A percentile compares a stretch with the other conserved stretches of the same genome.
Conservation (phyloP, 2,329 filamentous ascomycete species). For the Colletotrichum incanum region DNA sequence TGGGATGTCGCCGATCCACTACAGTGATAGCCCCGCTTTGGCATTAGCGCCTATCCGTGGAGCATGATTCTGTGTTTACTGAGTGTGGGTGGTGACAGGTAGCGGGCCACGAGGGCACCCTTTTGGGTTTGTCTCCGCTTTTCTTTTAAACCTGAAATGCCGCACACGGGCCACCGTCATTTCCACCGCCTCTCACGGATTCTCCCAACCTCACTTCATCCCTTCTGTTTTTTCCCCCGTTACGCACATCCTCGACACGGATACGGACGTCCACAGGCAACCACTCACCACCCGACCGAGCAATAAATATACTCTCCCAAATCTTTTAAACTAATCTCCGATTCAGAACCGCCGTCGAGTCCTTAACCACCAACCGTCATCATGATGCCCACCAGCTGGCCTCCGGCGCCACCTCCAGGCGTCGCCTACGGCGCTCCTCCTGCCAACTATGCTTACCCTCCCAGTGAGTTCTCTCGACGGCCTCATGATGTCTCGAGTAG, state of each 20-base stretch:
- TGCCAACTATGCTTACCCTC: conserved; percentile 56
- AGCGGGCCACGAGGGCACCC: conserved; percentile 14
- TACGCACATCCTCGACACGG: not conserved
- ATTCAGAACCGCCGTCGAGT: conserved; percentile 16
- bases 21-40: conserved; percentile 14
- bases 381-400: conserved; percentile 53
- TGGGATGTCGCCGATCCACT: conserved; percentile 24
- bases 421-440: conserved; percentile 55
- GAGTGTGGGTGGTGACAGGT: not conserved
- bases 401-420: conserved; percentile 55
- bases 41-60: conserved; percentile 10
- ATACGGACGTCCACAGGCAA: not conserved
- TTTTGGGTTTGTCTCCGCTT: conserved; percentile 22
- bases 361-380: conserved; percentile 34
- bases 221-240: not conserved
- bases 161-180: conserved; percentile 37
- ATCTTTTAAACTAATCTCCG: conserved; percentile 29
- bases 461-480: conserved; percentile 52
- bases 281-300: not conserved
- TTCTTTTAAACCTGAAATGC: conserved; percentile 32
- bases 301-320: conserved; percentile 4
- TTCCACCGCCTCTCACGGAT: conserved; percentile 33
- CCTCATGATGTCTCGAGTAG: conserved; percentile 3
- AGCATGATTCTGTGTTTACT: not conserved
- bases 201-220: conserved; percentile 27